Evolutionary conservation across 148 eudicot genomes (phyloP).

Genomic region (Suaeda aralocaspica): DNA sequence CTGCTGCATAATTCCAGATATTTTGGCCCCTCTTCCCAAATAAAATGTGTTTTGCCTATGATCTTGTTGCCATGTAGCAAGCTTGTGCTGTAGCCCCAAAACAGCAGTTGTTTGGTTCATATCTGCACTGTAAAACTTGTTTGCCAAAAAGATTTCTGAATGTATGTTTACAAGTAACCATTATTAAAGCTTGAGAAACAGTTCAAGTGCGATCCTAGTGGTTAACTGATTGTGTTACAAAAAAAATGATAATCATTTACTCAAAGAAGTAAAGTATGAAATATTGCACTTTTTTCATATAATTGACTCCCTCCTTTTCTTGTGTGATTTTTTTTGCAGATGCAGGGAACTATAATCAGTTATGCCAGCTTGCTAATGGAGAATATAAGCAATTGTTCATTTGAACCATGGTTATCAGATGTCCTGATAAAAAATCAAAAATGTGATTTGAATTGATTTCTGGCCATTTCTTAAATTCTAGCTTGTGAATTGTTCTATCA

Average conservation of each 20-base stretch:
- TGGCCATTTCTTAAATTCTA: neutral
- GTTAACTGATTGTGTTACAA: neutral
- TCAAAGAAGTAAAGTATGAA: neutral
- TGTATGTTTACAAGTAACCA: neutral
- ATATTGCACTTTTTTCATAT: neutral
- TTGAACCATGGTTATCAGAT: slow-evolving; percentile 25
- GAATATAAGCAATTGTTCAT: slow-evolving; percentile 87
- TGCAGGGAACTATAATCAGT: slow-evolving; percentile 51
- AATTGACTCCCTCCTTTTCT: neutral
- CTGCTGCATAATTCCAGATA: no score
- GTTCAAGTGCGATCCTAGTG: neutral
- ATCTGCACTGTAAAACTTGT: neutral
- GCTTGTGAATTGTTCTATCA: neutral
- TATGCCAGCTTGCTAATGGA: slow-evolving; percentile 78
- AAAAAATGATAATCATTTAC: no score
- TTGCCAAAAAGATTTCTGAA: neutral
- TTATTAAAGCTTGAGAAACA: no score
- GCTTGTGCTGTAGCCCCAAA: no score
- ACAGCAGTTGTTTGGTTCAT: neutral
- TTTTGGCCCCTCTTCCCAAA: no score
- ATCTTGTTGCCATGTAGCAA: no score
- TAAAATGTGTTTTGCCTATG: no score
- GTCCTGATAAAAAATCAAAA: neutral
- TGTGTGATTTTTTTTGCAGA: slow-evolving; percentile 43
- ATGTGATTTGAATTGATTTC: neutral